Base-by-base conservation (phyloP, 2,329 filamentous ascomycete genomes). In the Trichoderma cornu-damae region DNA sequence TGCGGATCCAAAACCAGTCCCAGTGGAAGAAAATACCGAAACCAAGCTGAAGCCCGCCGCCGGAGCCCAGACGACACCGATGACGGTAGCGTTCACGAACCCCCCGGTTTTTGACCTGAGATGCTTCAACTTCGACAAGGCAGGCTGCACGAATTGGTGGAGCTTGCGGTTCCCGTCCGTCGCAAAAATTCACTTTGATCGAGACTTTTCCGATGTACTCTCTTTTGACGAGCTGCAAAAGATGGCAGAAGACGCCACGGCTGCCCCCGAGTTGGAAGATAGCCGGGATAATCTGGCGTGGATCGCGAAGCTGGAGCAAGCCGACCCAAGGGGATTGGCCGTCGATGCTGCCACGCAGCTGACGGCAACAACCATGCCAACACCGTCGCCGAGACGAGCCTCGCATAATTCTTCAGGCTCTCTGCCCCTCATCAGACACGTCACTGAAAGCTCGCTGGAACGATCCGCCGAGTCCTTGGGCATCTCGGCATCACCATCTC, bases 91-190 rank as follows among this genome's bases (percentile, higher is more conserved):
- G 1, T 96, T 96, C 68, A 80, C 78, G 6, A 75, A 78, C 0
- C 90, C 90, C 0, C 81, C 90, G 18, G 83, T 96, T 0, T 88
- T 91, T 57, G 92, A 96, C 63, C 75, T 96, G 59, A 78, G 88
- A 22, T 92, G 90, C 53, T 89, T 89, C 61, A 86, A 87, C 0
- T 96, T 91, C 63, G 87, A 90, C 59, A 89, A 86, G 65, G 79
- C 81, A 2, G 80, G 83, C 3, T 86, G 87, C 65, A 84, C 83
- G 12, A 78, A 79, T 1, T 91, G 88, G 65, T 90, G 84, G 75
- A 86, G 85, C 59, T 81, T 90, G 52, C 81, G 91, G 1, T 95
- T 96, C 65, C 88, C 91, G 1, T 77, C 81, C 2, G 82, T 93
- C 3, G 79, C 83, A 57, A 95, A 93, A 66, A 77, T 95, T 8